These are phyloP conservation scores for Datisca glomerata DNA, from an alignment of 306 rosid species.

Conservation along the genomic window DNA sequence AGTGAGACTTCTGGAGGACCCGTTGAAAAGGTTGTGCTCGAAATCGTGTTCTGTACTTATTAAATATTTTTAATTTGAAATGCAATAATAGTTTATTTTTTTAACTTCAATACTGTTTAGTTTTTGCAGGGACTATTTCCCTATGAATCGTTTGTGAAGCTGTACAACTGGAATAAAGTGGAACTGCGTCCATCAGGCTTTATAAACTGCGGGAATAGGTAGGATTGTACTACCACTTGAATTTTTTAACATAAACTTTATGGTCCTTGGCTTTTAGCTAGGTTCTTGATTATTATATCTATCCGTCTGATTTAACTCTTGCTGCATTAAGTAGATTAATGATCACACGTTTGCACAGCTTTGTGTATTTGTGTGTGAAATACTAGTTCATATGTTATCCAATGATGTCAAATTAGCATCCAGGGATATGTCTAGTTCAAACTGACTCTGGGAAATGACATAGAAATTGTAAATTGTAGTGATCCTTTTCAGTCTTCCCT, in stretches of 20 bases:
- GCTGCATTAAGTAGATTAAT: neutral
- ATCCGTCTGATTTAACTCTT: neutral
- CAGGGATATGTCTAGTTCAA: no score
- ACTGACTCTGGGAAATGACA: no score
- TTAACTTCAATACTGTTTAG: no score
- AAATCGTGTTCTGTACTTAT: neutral
- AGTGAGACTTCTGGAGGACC: conserved; percentile 40
- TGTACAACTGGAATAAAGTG: conserved; percentile 14
- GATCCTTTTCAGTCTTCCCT: no score
- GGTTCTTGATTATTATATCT: neutral
- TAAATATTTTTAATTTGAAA: neutral
- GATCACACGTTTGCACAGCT: neutral
- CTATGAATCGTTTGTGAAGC: conserved; percentile 8
- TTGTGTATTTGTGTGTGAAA: neutral
- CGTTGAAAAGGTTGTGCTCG: conserved; percentile 44
- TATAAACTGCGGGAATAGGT: conserved; percentile 18
- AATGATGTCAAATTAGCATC: no score
- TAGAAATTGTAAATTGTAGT: no score
- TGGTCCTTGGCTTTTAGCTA: no score
- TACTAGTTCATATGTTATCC: no score
- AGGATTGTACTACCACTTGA: no score
- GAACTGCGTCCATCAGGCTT: conserved; percentile 16
- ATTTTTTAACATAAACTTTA: no score
- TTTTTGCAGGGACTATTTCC: conserved; percentile 8
- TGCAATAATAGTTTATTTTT: conserved; percentile 4